Evolutionary conservation across 345 rosid species (phyloP).

Genomic region (Arabis alpina): DNA sequence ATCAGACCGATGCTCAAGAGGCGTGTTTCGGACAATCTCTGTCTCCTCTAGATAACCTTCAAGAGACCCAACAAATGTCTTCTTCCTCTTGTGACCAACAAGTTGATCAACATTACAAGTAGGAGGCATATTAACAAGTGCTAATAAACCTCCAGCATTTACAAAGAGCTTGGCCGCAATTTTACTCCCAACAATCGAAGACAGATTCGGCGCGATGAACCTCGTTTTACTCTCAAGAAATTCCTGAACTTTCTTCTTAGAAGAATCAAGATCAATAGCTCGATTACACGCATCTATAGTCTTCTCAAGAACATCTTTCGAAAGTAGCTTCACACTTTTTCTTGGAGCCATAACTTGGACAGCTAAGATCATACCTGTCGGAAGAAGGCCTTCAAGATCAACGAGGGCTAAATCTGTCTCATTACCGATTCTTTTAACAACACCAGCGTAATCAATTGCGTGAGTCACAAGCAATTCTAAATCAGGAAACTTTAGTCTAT

Average conservation of each 20-base stretch:
- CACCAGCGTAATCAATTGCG: constrained; percentile 2
- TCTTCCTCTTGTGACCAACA: constrained; percentile 82
- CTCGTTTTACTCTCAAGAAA: constrained; percentile 80
- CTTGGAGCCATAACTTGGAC: not conserved
- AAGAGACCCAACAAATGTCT: constrained; percentile 6
- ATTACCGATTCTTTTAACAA: not conserved
- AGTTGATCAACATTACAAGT: no score
- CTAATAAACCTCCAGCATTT: constrained; percentile 79
- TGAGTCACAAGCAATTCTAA: not conserved
- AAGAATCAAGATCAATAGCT: constrained; percentile 48
- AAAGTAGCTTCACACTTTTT: not conserved
- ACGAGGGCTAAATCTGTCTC: not conserved
- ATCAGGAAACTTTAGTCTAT: not conserved
- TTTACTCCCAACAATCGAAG: constrained; percentile 74
- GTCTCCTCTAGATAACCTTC: no score
- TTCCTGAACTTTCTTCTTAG: constrained; percentile 74
- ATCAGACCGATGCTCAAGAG: no score
- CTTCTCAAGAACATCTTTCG: not conserved
- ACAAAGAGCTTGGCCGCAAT: constrained; percentile 86
- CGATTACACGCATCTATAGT: not conserved
- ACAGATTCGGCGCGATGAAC: constrained; percentile 76
- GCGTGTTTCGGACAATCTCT: no score
- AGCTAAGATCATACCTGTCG: not conserved
- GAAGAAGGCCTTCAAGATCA: not conserved
- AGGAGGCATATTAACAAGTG: constrained; percentile 82